These are phyloP conservation scores for Fusarium tjaetaba DNA, from an alignment of 2,329 filamentous ascomycete species.

Conservation along the genomic window DNA sequence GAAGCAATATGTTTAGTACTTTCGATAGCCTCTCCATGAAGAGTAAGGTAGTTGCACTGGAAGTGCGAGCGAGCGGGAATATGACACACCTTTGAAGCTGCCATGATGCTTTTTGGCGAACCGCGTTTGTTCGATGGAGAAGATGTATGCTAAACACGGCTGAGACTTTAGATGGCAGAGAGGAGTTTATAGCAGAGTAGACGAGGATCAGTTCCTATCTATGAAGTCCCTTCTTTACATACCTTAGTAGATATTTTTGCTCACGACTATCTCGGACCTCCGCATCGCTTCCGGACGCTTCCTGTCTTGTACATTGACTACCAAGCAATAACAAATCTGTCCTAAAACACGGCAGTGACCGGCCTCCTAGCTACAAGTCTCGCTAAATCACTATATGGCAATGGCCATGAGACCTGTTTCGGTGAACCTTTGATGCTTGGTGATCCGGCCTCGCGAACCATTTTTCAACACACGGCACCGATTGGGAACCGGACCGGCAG, in stretches of 20 bases:
- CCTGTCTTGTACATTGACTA: conserved; percentile 16
- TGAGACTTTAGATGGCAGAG: conserved; percentile 6
- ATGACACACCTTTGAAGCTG: conserved; percentile 32
- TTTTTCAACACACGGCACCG: conserved; percentile 15
- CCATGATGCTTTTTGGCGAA: conserved; percentile 27
- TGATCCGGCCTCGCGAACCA: conserved; percentile 18
- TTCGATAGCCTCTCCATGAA: conserved; percentile 4
- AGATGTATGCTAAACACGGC: conserved; percentile 8
- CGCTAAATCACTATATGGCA: background rate
- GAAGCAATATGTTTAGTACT: conserved; percentile 25
- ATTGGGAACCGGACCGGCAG: conserved; percentile 31
- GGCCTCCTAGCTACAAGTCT: background rate
- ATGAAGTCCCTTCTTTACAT: conserved; percentile 5
- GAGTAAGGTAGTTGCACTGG: background rate
- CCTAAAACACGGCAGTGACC: conserved; percentile 26
- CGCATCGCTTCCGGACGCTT: conserved; percentile 21
- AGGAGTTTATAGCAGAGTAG: conserved; percentile 11
- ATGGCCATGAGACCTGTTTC: conserved; percentile 15
- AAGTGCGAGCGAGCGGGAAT: conserved; percentile 15
- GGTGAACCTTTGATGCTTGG: conserved; percentile 1
- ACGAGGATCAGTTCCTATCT: conserved; percentile 1
- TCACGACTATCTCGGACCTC: conserved; percentile 14
- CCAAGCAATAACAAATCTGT: conserved; percentile 26
- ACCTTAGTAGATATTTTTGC: conserved; percentile 3
- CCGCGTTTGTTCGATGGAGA: background rate